These are phyloP conservation scores for Barbatosphaeria neglecta DNA, from an alignment of 495 filamentous ascomycete species.

Conservation along the genomic window DNA sequence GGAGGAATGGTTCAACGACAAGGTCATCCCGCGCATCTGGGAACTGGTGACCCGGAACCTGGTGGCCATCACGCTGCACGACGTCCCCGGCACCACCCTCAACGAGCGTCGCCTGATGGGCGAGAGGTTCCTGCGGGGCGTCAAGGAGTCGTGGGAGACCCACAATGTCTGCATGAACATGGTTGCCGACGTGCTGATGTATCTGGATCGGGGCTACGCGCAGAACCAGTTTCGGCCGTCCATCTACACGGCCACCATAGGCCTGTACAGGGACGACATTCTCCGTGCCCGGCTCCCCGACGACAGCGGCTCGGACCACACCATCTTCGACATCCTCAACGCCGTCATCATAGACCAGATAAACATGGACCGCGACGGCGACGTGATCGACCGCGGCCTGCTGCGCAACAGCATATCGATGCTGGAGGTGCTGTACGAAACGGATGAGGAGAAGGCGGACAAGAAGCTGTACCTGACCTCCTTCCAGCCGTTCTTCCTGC, in stretches of 20 bases:
- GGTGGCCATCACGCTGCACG: constrained; percentile 29
- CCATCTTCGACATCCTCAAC: constrained; percentile 60
- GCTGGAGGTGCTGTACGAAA: constrained; percentile 84
- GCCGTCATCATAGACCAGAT: constrained; percentile 83
- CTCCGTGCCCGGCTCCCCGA: constrained; percentile 36
- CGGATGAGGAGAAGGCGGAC: constrained; percentile 56
- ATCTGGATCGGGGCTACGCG: constrained; percentile 82
- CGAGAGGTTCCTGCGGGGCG: constrained; percentile 66
- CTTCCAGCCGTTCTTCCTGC: constrained; percentile 72
- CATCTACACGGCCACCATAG: constrained; percentile 75
- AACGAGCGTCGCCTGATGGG: constrained; percentile 69
- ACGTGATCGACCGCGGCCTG: constrained; percentile 73
- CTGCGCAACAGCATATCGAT: constrained; percentile 79
- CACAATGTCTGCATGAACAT: constrained; percentile 93
- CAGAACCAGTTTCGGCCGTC: constrained; percentile 59
- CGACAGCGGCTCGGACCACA: constrained; percentile 18
- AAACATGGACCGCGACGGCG: constrained; percentile 80
- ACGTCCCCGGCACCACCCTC: constrained; percentile 44
- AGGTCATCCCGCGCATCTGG: constrained; percentile 54
- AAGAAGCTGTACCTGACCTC: constrained; percentile 72
- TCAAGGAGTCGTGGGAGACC: constrained; percentile 73
- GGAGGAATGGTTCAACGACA: constrained; percentile 58
- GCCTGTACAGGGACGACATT: constrained; percentile 75
- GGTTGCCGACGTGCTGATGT: constrained; percentile 96
- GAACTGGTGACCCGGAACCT: constrained; percentile 51